Evolutionary conservation across 805 yeast genomes (phyloP), one percentile per base, ranked within the genome.

Genomic region (Wickerhamomyces sydowiorum): DNA sequence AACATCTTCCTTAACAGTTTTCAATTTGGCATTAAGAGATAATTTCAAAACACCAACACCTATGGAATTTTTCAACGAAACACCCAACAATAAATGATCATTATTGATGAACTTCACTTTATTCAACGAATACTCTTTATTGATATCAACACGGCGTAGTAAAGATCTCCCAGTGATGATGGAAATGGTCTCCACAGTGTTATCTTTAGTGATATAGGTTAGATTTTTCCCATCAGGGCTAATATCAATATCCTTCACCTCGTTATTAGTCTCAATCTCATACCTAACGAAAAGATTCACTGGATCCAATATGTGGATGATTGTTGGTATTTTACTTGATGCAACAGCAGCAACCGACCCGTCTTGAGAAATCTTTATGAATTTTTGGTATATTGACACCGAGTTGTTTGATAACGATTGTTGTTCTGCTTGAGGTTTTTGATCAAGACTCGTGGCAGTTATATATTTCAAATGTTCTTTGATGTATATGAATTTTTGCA

Each of bases 141-240:
- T 56, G 41, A 66, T 65, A 50, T 67, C 69, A 1, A 64, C 62
- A 30, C 54, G 52, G 21, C 61, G 50, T 43, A 44, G 51, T 25
- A 56, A 51, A 15, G 69, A 66, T 29, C 60, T 56, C 5, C 74
- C 74, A 1, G 72, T 64, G 18, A 66, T 66, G 28, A 65, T 57
- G 0, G 72, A 68, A 24, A 67, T 62, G 15, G 68, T 57, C 33
- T 67, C 73, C 39, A 88, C 67, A 5, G 76, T 61, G 19, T 32
- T 32, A 14, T 71, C 62, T 2, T 72, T 62, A 0, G 95, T 86
- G 45, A 84, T 72, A 47, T 78, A 84, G 36, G 83, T 72, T 49
- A 87, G 65, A 22, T 78, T 63, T 55, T 81, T 79, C 1, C 89
- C 91, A 54, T 79, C 82, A 2, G 86, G 83, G 31, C 85, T 78